These are phyloP conservation scores for Rubia tinctorum DNA, from an alignment of 305 asterid genomes.

Conservation along the genomic window DNA sequence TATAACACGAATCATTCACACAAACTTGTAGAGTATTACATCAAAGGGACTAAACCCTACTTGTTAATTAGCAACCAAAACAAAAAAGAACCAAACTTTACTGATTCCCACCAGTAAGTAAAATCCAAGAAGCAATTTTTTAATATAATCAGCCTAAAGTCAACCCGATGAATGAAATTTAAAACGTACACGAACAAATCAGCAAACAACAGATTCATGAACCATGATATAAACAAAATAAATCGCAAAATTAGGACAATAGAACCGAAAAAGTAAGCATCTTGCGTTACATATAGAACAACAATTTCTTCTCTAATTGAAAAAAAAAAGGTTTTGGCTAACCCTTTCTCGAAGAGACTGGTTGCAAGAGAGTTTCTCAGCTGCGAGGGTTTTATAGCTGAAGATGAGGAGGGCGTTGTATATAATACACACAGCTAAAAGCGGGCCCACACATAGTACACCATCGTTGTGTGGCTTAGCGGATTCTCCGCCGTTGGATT, in stretches of 20 bases:
- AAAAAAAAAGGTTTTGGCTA: not conserved
- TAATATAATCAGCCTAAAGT: not conserved
- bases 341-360: not conserved
- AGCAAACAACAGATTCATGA: not conserved
- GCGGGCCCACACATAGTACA: not conserved
- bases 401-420: not conserved
- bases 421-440: not conserved
- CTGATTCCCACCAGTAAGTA: not conserved
- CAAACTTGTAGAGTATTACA: not conserved
- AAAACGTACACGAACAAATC: not conserved
- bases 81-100: not conserved
- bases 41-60: not conserved
- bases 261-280: not conserved
- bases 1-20: not conserved
- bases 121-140: not conserved
- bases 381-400: conserved; percentile 12
- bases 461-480: not conserved
- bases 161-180: not conserved
- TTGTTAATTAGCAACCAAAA: no score
- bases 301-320: not conserved
- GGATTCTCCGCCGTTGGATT: conserved; percentile 10
- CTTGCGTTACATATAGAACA: not conserved
- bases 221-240: not conserved
- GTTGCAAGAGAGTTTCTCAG: not conserved
- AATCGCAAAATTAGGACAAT: not conserved